Evolutionary conservation across 345 rosid genomes (phyloP).

Genomic region (Eucalyptus virginea): DNA sequence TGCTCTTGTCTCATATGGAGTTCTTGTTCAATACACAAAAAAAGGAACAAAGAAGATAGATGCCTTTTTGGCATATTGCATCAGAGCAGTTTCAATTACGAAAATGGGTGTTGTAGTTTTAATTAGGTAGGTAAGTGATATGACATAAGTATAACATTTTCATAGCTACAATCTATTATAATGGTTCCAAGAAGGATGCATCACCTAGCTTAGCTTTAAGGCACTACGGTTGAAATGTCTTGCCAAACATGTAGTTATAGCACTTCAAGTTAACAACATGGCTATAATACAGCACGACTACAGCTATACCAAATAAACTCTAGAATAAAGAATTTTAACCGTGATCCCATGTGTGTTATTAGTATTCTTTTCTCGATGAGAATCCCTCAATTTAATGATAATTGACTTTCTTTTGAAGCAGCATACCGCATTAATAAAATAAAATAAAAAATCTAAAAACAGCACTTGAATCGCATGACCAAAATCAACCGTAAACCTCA

Average conservation of each 20-base stretch:
- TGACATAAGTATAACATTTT: not conserved
- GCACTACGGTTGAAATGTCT: not conserved
- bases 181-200: not conserved
- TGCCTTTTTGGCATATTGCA: not conserved
- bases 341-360: not conserved
- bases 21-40: not conserved
- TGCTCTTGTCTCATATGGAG: not conserved
- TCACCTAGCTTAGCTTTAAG: not conserved
- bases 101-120: not conserved
- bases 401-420: not conserved
- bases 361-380: not conserved
- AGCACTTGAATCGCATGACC: not conserved
- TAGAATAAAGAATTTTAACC: not conserved
- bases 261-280: not conserved
- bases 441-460: not conserved
- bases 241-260: not conserved
- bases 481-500: not conserved
- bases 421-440: not conserved
- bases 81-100: not conserved
- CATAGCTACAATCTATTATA: not conserved
- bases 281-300: not conserved
- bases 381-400: not conserved
- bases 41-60: not conserved
- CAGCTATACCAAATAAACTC: not conserved
- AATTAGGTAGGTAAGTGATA: no score